These are phyloP conservation scores for Acacia concinna DNA, from an alignment of 331 rosid species.

Conservation along the genomic window DNA sequence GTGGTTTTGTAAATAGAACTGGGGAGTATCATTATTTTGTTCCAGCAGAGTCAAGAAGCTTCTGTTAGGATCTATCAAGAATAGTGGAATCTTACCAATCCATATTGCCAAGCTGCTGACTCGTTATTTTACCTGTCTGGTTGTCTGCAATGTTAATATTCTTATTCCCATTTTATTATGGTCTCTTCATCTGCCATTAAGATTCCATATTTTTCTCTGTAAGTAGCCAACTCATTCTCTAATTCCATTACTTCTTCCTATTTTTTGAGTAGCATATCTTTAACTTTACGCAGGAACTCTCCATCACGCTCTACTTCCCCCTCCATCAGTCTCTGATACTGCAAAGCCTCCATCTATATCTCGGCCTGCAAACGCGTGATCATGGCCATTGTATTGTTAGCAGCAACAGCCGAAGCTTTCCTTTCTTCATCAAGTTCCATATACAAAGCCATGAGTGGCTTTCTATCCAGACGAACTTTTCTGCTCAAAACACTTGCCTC, in stretches of 20 bases:
- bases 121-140: conserved; percentile 43
- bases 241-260: conserved; percentile 64
- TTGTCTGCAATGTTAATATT: conserved; percentile 38
- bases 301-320: conserved; percentile 93
- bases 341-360: conserved; percentile 93
- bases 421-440: conserved; percentile 95
- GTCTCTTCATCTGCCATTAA: conserved; percentile 29
- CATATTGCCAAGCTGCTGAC: background rate
- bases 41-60: conserved; percentile 28
- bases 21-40: conserved; percentile 11
- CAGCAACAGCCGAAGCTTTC: conserved; percentile 88
- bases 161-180: too few species aligned
- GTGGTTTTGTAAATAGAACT: too few species aligned
- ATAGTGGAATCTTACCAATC: background rate
- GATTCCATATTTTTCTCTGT: conserved; percentile 57
- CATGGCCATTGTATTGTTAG: conserved; percentile 97
- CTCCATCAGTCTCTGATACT: conserved; percentile 97
- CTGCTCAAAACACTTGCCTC: conserved; percentile 47
- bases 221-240: conserved; percentile 58
- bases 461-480: conserved; percentile 77
- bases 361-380: conserved; percentile 82
- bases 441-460: conserved; percentile 77
- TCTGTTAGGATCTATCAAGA: conserved; percentile 20
- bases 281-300: conserved; percentile 66
- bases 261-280: conserved; percentile 59